A percentile compares a stretch with the other conserved stretches of the same genome.
Conservation (phyloP, 768 basidiomycete genomes). For the Sporobolomyces pararoseus region DNA sequence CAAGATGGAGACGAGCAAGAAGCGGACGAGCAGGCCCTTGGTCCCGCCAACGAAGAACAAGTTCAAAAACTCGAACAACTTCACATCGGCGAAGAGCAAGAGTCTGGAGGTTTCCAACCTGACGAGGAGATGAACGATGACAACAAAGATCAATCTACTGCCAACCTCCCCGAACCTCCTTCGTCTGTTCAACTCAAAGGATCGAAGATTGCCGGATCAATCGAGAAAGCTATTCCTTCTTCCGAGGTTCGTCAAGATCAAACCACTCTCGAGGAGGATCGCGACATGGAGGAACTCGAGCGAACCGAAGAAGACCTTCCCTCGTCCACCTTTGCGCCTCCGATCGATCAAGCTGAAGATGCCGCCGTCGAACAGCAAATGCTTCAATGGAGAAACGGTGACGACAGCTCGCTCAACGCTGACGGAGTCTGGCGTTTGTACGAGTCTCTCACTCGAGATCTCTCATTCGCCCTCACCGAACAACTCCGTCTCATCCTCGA, state of each 20-base stretch:
- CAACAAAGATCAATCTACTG: conserved; percentile 15
- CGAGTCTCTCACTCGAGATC: conserved; percentile 80
- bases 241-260: conserved; percentile 39
- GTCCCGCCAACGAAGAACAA: conserved; percentile 78
- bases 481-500: conserved; percentile 93
- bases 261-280: conserved; percentile 42
- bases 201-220: conserved; percentile 33
- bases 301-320: conserved; percentile 60
- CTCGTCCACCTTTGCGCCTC: conserved; percentile 43
- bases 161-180: conserved; percentile 8
- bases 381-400: conserved; percentile 62
- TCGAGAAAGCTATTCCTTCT: conserved; percentile 51
- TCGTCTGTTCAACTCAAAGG: conserved; percentile 41
- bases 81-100: conserved; percentile 67
- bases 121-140: conserved; percentile 53
- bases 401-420: conserved; percentile 57
- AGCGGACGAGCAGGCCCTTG: conserved; percentile 72
- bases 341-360: conserved; percentile 46
- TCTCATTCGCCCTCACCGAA: conserved; percentile 88
- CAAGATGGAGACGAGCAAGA: conserved; percentile 65
- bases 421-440: conserved; percentile 88
- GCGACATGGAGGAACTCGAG: conserved; percentile 43
- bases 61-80: conserved; percentile 76
- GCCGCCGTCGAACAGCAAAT: conserved; percentile 57
- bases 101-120: conserved; percentile 73